Conservation (phyloP, 1,284 basidiomycete species). For the Apiotrichum brassicae region DNA sequence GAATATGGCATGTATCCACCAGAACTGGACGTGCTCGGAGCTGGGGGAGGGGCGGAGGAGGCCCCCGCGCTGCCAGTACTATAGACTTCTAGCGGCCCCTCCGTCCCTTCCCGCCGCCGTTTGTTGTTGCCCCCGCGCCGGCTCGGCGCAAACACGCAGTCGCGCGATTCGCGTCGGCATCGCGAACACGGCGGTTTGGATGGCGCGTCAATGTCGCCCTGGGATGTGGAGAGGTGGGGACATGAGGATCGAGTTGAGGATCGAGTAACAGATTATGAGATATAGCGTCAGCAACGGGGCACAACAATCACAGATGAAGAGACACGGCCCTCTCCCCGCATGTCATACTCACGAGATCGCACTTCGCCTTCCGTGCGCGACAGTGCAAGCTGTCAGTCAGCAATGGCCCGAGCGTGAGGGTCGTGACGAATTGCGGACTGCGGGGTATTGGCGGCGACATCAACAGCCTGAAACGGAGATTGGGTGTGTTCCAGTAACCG, state of each 20-base stretch:
- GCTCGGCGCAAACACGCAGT: conserved; percentile 47
- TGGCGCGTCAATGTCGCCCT: conserved; percentile 48
- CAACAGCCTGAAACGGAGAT: too few relatives aligned
- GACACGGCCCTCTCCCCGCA: too few relatives aligned
- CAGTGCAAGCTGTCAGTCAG: conserved; percentile 32
- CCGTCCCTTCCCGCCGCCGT: conserved; percentile 19
- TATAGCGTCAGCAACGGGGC: too few relatives aligned
- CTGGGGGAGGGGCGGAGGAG: not conserved
- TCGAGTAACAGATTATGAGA: too few relatives aligned
- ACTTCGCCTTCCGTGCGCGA: conserved; percentile 38
- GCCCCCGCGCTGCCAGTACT: not conserved
- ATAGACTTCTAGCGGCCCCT: not conserved
- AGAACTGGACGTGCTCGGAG: not conserved
- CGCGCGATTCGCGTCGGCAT: conserved; percentile 46
- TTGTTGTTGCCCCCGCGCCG: conserved; percentile 42
- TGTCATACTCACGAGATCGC: conserved; percentile 33
- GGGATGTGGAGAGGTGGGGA: too few relatives aligned
- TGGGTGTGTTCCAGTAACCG: too few relatives aligned
- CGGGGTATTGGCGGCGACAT: too few relatives aligned
- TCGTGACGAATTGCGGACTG: too few relatives aligned
- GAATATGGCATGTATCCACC: too few relatives aligned
- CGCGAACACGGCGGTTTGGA: conserved; percentile 47
- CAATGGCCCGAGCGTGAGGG: too few relatives aligned
- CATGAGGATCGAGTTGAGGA: too few relatives aligned
- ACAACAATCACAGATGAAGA: not conserved